Conservation (phyloP, 176 grass and related monocot species). For the Eleusine coracana region DNA sequence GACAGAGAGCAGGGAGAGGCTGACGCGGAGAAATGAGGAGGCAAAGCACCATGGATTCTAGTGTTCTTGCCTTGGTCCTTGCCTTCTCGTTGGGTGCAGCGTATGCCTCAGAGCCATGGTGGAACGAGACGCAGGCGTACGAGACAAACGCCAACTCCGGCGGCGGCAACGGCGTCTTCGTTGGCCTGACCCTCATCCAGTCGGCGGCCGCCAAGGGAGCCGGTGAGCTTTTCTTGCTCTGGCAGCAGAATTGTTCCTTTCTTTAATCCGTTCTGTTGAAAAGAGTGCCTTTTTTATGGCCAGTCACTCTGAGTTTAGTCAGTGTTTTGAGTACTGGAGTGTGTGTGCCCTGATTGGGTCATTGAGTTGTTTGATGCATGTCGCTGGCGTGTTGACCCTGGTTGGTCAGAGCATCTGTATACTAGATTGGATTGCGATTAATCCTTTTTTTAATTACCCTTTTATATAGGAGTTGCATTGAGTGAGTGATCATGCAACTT, state of each 20-base stretch:
- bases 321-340: not conserved
- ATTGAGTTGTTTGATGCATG: slow-evolving; percentile 26
- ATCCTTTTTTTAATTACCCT: not conserved
- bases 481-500: slow-evolving; percentile 49
- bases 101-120: slow-evolving; percentile 56
- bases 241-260: slow-evolving; percentile 12
- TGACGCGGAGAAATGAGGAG: not conserved
- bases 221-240: slow-evolving; percentile 32
- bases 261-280: not conserved
- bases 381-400: slow-evolving; percentile 41
- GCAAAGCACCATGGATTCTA: slow-evolving; percentile 37
- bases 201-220: slow-evolving; percentile 80
- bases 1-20: slow-evolving; percentile 1
- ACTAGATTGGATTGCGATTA: slow-evolving; percentile 6
- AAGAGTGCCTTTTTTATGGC: slow-evolving; percentile 41
- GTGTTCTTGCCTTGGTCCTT: slow-evolving; percentile 34
- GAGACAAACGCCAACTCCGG: slow-evolving; percentile 31
- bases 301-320: slow-evolving; percentile 11
- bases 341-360: slow-evolving; percentile 12
- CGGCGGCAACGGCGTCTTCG: slow-evolving; percentile 62
- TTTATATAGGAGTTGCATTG: not conserved
- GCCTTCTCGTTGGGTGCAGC: slow-evolving; percentile 31
- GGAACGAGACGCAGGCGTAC: slow-evolving; percentile 58
- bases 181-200: slow-evolving; percentile 78
- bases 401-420: slow-evolving; percentile 39